These are phyloP conservation scores for Linanthus parryae DNA, from an alignment of 148 eudicot genomes.

Conservation along the genomic window DNA sequence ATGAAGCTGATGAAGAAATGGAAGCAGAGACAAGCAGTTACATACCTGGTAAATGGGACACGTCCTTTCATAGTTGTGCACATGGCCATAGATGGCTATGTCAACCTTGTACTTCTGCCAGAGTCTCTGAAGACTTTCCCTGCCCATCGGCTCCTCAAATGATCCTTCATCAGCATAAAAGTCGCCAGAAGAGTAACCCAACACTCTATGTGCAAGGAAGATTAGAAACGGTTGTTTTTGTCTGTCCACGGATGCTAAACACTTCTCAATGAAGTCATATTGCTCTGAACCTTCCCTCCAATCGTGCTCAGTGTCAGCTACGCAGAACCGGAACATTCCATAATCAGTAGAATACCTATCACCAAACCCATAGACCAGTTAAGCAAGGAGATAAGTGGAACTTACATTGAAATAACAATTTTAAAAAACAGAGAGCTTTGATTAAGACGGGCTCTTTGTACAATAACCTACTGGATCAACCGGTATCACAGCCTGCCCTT, in stretches of 20 bases:
- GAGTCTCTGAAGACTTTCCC: slow-evolving; percentile 83
- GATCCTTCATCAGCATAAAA: slow-evolving; percentile 64
- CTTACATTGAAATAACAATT: too few relatives aligned
- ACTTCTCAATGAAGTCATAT: slow-evolving; percentile 73
- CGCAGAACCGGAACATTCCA: slow-evolving; percentile 90
- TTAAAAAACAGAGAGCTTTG: too few relatives aligned
- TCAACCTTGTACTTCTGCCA: slow-evolving; percentile 98
- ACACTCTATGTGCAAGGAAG: slow-evolving; percentile 83
- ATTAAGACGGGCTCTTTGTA: too few relatives aligned
- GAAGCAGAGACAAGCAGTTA: too few relatives aligned
- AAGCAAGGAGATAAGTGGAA: too few relatives aligned
- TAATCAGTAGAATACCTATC: slow-evolving; percentile 87
- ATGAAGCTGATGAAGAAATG: too few relatives aligned
- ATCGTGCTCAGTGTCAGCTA: slow-evolving; percentile 89
- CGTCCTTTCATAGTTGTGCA: slow-evolving; percentile 81
- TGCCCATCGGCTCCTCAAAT: slow-evolving; percentile 90
- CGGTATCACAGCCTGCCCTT: too few relatives aligned
- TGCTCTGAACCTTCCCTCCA: slow-evolving; percentile 95
- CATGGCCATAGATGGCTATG: slow-evolving; percentile 80
- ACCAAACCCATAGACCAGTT: background rate
- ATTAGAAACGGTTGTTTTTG: slow-evolving; percentile 94
- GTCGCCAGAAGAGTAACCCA: slow-evolving; percentile 66
- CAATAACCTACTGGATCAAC: too few relatives aligned
- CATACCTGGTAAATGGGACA: slow-evolving; percentile 91
- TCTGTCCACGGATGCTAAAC: slow-evolving; percentile 79